A percentile compares a stretch with the other conserved stretches of the same genome.
Evolutionary conservation across 306 rosid species (phyloP).

Genomic region (Sphenostylis stenocarpa): DNA sequence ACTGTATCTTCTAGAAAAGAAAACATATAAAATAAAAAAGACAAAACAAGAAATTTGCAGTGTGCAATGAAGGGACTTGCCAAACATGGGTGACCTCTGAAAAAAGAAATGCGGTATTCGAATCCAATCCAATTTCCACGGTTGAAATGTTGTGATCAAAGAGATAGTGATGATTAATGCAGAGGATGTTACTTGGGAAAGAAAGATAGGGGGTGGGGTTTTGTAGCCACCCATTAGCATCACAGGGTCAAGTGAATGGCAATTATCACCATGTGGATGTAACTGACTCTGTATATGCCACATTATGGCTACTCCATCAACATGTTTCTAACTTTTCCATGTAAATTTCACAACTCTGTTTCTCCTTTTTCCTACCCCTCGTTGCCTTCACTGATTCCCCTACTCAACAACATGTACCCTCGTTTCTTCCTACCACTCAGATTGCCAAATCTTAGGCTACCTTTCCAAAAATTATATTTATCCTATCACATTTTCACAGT

Average conservation of each 20-base stretch:
- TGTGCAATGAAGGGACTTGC: not conserved
- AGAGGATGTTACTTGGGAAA: not conserved
- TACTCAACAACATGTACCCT: constrained; percentile 19
- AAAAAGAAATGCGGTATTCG: not conserved
- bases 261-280: constrained; percentile 41
- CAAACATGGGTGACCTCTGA: not conserved
- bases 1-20: too few species aligned
- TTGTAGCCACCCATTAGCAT: constrained; percentile 29
- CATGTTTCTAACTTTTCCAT: constrained; percentile 24
- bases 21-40: not conserved
- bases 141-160: not conserved
- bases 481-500: not conserved
- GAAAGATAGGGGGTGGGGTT: constrained; percentile 28
- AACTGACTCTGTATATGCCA: constrained; percentile 12
- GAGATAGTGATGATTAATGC: constrained; percentile 13
- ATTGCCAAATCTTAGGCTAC: constrained; percentile 26
- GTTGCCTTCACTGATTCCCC: not conserved
- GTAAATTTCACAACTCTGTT: not conserved
- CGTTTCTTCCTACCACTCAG: not conserved
- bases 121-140: not conserved
- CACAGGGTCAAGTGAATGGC: constrained; percentile 31
- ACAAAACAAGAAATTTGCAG: not conserved
- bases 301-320: constrained; percentile 35
- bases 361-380: constrained; percentile 6
- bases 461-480: not conserved